These are phyloP conservation scores for Clitocybe nebularis DNA, from an alignment of 1,284 basidiomycete genomes.

Conservation along the genomic window DNA sequence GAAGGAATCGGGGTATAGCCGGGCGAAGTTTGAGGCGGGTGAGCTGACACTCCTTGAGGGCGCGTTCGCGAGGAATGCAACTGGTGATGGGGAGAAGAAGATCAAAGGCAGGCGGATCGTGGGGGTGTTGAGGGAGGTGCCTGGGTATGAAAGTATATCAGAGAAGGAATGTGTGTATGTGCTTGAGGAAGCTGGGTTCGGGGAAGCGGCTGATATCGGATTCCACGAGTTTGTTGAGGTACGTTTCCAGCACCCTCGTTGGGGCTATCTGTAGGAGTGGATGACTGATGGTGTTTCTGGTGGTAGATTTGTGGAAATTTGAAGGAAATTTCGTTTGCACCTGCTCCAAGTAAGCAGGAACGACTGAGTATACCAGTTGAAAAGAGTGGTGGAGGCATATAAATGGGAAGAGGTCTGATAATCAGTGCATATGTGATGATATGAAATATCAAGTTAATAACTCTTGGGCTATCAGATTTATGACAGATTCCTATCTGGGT, in stretches of 20 bases:
- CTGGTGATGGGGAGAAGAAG: conserved; percentile 18
- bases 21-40: conserved; percentile 55
- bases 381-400: conserved; percentile 82
- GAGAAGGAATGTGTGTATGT: conserved; percentile 68
- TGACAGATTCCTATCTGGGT: too few relatives aligned
- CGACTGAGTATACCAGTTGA: conserved; percentile 76
- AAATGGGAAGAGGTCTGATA: too few relatives aligned
- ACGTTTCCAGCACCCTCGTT: conserved; percentile 21
- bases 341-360: conserved; percentile 36
- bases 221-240: conserved; percentile 84
- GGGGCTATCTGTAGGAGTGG: too few relatives aligned
- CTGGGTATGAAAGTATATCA: conserved; percentile 50
- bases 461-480: too few relatives aligned
- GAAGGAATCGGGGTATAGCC: conserved; percentile 13
- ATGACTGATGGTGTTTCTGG: conserved; percentile 3
- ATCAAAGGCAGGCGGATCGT: conserved; percentile 31
- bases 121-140: conserved; percentile 41
- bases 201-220: conserved; percentile 49
- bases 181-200: conserved; percentile 71
- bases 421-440: too few relatives aligned
- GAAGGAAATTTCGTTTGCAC: conserved; percentile 72
- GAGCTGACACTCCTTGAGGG: conserved; percentile 60
- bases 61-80: conserved; percentile 47
- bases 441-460: too few relatives aligned
- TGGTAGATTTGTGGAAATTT: conserved; percentile 75